A percentile compares a stretch with the other conserved stretches of the same genome.
phyloP scores from a whole-genome alignment of 2,329 filamentous ascomycete genomes.

The Paraconiothyrium brasiliense region DNA sequence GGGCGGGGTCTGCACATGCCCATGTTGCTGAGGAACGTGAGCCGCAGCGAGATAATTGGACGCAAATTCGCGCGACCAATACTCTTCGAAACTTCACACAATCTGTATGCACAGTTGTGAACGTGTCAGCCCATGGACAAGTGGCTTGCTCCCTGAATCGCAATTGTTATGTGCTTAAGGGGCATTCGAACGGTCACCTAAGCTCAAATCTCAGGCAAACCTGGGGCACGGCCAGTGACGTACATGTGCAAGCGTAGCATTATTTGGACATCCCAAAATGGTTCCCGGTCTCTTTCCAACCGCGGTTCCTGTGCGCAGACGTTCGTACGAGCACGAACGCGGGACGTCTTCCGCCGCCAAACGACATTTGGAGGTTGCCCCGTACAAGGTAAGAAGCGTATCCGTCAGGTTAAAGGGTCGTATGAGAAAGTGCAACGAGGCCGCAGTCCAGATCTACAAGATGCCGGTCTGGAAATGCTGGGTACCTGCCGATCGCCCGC shows the following conservation, averaged over 20 bases:
- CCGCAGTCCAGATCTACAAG: neutral
- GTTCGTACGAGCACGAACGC: neutral
- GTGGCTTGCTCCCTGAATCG: conserved; percentile 4
- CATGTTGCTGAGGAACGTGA: neutral
- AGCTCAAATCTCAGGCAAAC: neutral
- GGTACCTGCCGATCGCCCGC: neutral
- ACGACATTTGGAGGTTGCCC: neutral
- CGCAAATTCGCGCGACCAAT: neutral
- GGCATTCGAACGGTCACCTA: neutral
- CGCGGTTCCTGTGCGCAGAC: neutral
- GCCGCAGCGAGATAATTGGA: neutral
- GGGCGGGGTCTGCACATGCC: neutral
- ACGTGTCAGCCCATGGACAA: neutral
- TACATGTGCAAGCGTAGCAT: neutral
- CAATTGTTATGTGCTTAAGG: neutral
- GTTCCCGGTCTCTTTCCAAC: neutral
- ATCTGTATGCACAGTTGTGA: neutral
- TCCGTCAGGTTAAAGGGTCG: neutral
- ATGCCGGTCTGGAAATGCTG: neutral
- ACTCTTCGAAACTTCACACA: neutral
- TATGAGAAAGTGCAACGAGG: neutral
- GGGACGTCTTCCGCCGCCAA: neutral
- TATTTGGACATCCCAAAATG: neutral
- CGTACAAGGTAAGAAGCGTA: neutral
- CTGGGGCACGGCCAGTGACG: neutral